These are phyloP conservation scores for Pythium diclinum DNA, from an alignment of 352 stramenopile genomes.

Conservation along the genomic window DNA sequence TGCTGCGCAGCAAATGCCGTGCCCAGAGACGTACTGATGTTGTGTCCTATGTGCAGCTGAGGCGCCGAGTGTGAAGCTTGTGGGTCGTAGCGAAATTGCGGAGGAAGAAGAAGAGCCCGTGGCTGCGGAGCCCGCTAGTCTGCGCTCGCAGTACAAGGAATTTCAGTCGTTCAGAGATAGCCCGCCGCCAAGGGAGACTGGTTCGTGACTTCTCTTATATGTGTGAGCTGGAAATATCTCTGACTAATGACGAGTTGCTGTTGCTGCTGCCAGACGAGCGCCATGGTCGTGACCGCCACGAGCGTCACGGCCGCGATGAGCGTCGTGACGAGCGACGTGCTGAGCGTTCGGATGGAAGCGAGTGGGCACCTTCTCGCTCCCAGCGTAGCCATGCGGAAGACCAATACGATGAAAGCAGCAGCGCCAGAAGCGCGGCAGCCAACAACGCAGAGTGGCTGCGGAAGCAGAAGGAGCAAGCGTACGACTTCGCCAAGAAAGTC, in stretches of 20 bases:
- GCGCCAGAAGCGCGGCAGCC: constrained; percentile 1
- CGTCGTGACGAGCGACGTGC: background rate
- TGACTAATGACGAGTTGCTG: too few species aligned
- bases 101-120: background rate
- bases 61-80: constrained; percentile 42
- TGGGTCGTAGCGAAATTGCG: constrained; percentile 29
- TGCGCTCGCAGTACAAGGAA: constrained; percentile 14
- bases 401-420: constrained; percentile 33
- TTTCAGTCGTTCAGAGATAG: constrained; percentile 16
- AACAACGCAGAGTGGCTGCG: constrained; percentile 48
- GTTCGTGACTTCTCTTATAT: background rate
- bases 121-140: background rate
- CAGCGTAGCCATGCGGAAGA: constrained; percentile 27
- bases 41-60: constrained; percentile 26
- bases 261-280: background rate
- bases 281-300: background rate
- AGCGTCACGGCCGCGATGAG: constrained; percentile 2
- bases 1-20: constrained; percentile 18
- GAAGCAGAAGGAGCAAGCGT: constrained; percentile 83
- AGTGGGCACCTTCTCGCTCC: constrained; percentile 2
- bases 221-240: too few species aligned
- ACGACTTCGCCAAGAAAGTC: constrained; percentile 89
- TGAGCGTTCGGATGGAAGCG: constrained; percentile 1
- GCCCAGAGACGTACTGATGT: background rate
- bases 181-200: background rate